phyloP scores from a whole-genome alignment of 805 yeast species.

The Yarrowia sp. region DNA sequence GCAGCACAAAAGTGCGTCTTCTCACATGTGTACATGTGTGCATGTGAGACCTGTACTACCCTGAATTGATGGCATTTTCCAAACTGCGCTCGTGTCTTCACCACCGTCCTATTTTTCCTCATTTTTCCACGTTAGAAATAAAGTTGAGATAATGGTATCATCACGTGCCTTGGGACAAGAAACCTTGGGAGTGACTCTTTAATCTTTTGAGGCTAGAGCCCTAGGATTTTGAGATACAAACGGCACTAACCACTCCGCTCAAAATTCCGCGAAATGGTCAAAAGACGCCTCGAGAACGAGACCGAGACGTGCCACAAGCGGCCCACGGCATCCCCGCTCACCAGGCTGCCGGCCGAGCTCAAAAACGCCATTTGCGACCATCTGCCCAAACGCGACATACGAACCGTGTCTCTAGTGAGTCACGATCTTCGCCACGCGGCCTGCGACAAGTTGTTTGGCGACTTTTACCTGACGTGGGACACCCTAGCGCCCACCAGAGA shows the following conservation, averaged over 20 bases:
- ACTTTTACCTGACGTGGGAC: slow-evolving; percentile 3
- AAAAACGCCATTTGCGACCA: slow-evolving; percentile 9
- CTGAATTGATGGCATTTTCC: too few species aligned
- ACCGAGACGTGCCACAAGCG: slow-evolving; percentile 8
- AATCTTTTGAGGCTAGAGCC: background rate
- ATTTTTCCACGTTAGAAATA: too few species aligned
- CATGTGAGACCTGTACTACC: too few species aligned
- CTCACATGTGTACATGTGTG: too few species aligned
- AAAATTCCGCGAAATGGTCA: background rate
- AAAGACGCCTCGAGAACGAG: slow-evolving; percentile 14
- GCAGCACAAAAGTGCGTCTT: too few species aligned
- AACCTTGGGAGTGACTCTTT: slow-evolving; percentile 25
- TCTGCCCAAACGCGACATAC: background rate
- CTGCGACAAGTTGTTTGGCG: slow-evolving; percentile 11
- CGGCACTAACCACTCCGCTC: background rate
- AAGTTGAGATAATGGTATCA: slow-evolving; percentile 17
- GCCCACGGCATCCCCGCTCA: slow-evolving; percentile 8
- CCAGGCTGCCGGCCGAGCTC: slow-evolving; percentile 17
- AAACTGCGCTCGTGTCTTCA: background rate
- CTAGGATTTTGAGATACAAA: background rate
- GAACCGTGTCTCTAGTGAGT: slow-evolving; percentile 2
- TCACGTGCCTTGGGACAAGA: slow-evolving; percentile 6
- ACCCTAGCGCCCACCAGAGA: background rate
- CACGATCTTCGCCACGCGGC: slow-evolving; percentile 20
- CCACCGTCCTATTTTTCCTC: background rate